A percentile compares a stretch with the other conserved stretches of the same genome.
Conservation (phyloP, 305 asterid species). For the Solanum hybrid region DNA sequence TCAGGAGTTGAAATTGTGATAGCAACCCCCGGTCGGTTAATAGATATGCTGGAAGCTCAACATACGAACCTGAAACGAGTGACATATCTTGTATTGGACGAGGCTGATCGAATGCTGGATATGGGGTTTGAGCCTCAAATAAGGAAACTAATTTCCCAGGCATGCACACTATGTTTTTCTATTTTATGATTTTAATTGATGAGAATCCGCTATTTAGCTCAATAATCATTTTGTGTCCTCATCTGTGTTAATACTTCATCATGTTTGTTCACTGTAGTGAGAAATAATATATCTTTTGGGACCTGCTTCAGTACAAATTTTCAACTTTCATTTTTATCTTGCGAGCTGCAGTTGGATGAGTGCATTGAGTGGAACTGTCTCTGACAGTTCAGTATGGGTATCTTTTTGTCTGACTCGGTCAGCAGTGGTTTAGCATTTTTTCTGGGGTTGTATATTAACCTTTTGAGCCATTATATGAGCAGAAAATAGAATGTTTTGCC, state of each 20-base stretch:
- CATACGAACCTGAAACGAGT: constrained; percentile 82
- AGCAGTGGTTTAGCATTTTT: neutral
- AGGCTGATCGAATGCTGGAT: constrained; percentile 97
- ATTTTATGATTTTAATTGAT: neutral
- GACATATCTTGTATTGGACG: constrained; percentile 86
- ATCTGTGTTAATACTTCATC: neutral
- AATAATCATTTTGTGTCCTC: neutral
- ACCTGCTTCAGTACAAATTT: neutral
- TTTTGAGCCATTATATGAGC: neutral
- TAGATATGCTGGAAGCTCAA: constrained; percentile 87
- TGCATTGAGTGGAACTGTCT: neutral
- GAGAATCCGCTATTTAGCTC: neutral
- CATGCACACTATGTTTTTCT: constrained; percentile 1
- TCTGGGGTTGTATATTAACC: neutral
- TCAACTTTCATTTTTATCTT: neutral
- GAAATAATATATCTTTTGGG: neutral
- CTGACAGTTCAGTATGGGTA: neutral
- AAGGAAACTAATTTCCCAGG: constrained; percentile 84
- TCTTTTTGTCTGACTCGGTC: neutral
- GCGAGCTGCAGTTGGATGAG: neutral
- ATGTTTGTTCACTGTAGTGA: neutral
- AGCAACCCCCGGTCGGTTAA: constrained; percentile 92
- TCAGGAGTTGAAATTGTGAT: constrained; percentile 86
- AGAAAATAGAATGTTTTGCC: neutral
- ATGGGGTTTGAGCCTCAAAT: constrained; percentile 99